Conservation (phyloP, 73 alveolate species). For the Paramecium octaurelia region DNA sequence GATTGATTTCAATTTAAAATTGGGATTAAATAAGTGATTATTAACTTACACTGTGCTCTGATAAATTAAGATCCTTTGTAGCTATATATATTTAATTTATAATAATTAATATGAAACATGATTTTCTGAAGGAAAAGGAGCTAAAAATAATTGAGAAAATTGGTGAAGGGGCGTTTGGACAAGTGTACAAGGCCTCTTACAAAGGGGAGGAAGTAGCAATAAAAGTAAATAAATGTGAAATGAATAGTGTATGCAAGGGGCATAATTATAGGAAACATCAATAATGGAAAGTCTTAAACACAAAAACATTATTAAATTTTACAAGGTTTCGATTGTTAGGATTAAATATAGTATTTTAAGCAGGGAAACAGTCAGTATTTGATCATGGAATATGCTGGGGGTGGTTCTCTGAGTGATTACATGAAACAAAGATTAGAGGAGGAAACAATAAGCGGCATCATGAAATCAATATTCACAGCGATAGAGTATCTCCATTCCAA, state of each 20-base stretch:
- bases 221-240: neutral
- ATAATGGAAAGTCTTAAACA: constrained; percentile 50
- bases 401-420: neutral
- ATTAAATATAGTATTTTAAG: neutral
- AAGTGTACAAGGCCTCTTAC: neutral
- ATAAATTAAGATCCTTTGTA: neutral
- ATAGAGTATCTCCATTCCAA: constrained; percentile 61
- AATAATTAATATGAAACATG: neutral
- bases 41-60: neutral
- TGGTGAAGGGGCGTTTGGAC: constrained; percentile 43
- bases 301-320: constrained; percentile 55
- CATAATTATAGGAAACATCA: constrained; percentile 47
- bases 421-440: neutral
- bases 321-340: neutral
- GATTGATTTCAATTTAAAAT: neutral
- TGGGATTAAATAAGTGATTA: neutral
- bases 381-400: constrained; percentile 38
- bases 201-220: constrained; percentile 29
- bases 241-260: neutral
- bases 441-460: neutral
- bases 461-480: constrained; percentile 48
- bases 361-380: neutral
- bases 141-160: neutral
- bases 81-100: neutral
- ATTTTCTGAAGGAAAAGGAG: constrained; percentile 4